A percentile compares a stretch with the other conserved stretches of the same genome.
phyloP scores from a whole-genome alignment of 208 protist species.

The Trichomonas gallinae region DNA sequence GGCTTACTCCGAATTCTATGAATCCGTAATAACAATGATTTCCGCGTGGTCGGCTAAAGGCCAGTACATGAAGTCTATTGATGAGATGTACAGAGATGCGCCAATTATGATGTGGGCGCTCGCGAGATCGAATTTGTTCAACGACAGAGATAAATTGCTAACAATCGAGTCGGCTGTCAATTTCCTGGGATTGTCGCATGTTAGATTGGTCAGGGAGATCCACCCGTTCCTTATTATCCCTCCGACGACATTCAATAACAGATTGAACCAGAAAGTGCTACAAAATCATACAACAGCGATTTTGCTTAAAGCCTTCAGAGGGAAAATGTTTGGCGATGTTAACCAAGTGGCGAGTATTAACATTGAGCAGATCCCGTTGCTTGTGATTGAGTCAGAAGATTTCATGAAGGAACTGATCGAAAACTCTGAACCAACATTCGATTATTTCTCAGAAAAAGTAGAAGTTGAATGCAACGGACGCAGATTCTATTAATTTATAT shows the following conservation, averaged over 20 bases:
- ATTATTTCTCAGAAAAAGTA: neutral
- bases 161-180: neutral
- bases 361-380: neutral
- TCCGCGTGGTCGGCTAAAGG: neutral
- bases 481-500: neutral
- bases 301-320: neutral
- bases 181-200: neutral
- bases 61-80: neutral
- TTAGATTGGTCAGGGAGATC: neutral
- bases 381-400: neutral
- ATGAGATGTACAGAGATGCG: neutral
- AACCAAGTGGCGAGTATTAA: neutral
- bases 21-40: neutral
- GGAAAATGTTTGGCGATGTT: neutral
- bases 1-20: neutral
- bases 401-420: neutral
- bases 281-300: neutral
- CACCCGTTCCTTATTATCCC: neutral
- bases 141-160: neutral
- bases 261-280: neutral
- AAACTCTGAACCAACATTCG: neutral
- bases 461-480: neutral
- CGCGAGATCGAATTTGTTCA: neutral
- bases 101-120: neutral
- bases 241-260: neutral